Percentiles rank a stretch among this genome's conserved stretches.
These are phyloP conservation scores for Coemansia biformis DNA, from an alignment of 192 early-diverging fungal species.

Conservation along the genomic window DNA sequence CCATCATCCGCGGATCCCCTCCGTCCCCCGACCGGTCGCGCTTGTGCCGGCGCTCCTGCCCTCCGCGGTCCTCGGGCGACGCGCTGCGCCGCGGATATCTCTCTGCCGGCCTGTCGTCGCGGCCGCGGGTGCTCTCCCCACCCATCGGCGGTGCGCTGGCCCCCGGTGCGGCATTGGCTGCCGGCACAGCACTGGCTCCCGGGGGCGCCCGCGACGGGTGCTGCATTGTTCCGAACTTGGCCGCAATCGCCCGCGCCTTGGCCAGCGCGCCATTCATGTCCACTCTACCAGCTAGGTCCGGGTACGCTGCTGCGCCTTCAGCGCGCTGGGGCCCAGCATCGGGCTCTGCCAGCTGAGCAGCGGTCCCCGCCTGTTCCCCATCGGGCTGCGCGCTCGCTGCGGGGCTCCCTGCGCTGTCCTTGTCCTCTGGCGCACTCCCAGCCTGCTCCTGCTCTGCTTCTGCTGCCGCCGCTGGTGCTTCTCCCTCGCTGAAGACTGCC, in stretches of 20 bases:
- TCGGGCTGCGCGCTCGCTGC: too few relatives aligned
- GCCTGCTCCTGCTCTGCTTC: neutral
- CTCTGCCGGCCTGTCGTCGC: too few relatives aligned
- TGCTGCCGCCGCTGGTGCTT: neutral
- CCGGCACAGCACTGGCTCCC: neutral
- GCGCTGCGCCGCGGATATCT: slow-evolving; percentile 36
- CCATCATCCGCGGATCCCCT: neutral
- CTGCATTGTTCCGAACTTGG: slow-evolving; percentile 52
- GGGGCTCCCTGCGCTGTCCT: too few relatives aligned
- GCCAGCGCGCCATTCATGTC: slow-evolving; percentile 64
- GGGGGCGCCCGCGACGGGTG: slow-evolving; percentile 17
- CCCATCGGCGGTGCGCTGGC: slow-evolving; percentile 2
- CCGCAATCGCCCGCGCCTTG: slow-evolving; percentile 75
- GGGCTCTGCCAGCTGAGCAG: too few relatives aligned
- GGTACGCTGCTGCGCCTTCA: too few relatives aligned
- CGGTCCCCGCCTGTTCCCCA: too few relatives aligned
- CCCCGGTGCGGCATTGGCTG: neutral
- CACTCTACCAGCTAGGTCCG: slow-evolving; percentile 13
- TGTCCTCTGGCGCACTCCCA: neutral
- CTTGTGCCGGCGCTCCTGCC: slow-evolving; percentile 13
- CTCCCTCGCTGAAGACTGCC: too few relatives aligned
- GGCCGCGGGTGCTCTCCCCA: too few relatives aligned
- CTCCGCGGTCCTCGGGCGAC: slow-evolving; percentile 10
- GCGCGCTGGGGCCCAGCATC: too few relatives aligned
- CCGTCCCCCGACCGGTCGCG: slow-evolving; percentile 12